Conservation (phyloP, 257 asterid genomes). For the Handroanthus guayacan region DNA sequence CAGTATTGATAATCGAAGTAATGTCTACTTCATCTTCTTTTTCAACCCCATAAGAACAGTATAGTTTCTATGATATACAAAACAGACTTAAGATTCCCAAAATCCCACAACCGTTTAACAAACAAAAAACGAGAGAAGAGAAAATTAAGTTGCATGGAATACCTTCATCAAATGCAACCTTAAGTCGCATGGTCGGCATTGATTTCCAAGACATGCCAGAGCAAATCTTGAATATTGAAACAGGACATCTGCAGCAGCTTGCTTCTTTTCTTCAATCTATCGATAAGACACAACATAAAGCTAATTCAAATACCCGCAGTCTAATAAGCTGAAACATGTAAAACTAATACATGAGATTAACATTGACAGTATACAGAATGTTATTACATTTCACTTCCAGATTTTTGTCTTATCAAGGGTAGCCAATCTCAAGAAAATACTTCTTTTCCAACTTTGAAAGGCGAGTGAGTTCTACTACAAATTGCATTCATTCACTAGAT, state of each 20-base stretch:
- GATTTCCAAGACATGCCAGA: constrained; percentile 83
- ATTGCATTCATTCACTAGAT: background rate
- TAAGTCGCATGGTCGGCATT: constrained; percentile 89
- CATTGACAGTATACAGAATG: background rate
- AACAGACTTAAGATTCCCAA: background rate
- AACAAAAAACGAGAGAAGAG: background rate
- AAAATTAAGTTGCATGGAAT: constrained; percentile 19
- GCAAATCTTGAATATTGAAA: constrained; percentile 86
- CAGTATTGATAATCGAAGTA: background rate
- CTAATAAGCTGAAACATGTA: constrained; percentile 5
- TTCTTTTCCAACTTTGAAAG: background rate
- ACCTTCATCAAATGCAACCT: constrained; percentile 99
- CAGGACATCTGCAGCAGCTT: constrained; percentile 96
- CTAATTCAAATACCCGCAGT: constrained; percentile 8
- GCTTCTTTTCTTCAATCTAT: constrained; percentile 87
- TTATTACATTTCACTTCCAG: constrained; percentile 10
- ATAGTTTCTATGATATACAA: background rate
- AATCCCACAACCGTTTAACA: constrained; percentile 1
- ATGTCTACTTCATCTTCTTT: background rate
- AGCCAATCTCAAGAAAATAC: background rate
- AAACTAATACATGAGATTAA: background rate
- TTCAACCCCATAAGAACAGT: background rate
- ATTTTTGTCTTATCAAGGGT: background rate
- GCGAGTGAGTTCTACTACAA: background rate
- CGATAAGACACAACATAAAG: constrained; percentile 6